These are phyloP conservation scores for Oidiodendron maius DNA, from an alignment of 495 filamentous ascomycete genomes.

Conservation along the genomic window DNA sequence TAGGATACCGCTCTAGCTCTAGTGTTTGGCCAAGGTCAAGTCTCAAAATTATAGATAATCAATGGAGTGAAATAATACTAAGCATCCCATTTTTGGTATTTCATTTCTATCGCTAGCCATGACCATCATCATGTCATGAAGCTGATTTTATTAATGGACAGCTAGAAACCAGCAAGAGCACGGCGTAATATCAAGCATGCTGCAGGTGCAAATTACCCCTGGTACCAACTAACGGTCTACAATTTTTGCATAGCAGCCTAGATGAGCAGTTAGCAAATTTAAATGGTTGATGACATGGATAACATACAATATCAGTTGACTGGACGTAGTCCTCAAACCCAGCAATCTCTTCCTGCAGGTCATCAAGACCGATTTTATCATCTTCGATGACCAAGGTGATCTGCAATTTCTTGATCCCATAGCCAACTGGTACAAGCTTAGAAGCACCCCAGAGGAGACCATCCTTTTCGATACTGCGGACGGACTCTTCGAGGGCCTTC, in stretches of 20 bases:
- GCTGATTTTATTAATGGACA: constrained; percentile 8
- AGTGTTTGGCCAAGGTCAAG: no score
- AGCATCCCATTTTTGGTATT: constrained; percentile 15
- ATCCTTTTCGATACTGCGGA: constrained; percentile 84
- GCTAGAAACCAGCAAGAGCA: constrained; percentile 10
- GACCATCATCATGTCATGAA: constrained; percentile 21
- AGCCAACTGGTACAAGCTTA: constrained; percentile 83
- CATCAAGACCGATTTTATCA: constrained; percentile 85
- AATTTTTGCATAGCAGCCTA: constrained; percentile 86
- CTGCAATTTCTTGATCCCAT: constrained; percentile 99
- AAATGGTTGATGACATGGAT: constrained; percentile 1
- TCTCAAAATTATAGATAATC: no score
- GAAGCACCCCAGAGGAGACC: constrained; percentile 95
- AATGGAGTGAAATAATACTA: no score
- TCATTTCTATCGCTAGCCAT: constrained; percentile 20
- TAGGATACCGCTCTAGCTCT: no score
- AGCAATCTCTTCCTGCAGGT: constrained; percentile 75
- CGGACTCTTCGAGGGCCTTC: constrained; percentile 69
- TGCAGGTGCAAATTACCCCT: constrained; percentile 3
- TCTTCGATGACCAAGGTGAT: constrained; percentile 97
- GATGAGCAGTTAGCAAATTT: constrained; percentile 8
- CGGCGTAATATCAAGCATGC: constrained; percentile 13
- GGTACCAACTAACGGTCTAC: constrained; percentile 39
- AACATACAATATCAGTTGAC: constrained; percentile 79
- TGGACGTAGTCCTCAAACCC: constrained; percentile 95